A percentile compares a stretch with the other conserved stretches of the same genome.
phyloP scores from a whole-genome alignment of 352 stramenopile species.

The Phytopythium ostracodes region DNA sequence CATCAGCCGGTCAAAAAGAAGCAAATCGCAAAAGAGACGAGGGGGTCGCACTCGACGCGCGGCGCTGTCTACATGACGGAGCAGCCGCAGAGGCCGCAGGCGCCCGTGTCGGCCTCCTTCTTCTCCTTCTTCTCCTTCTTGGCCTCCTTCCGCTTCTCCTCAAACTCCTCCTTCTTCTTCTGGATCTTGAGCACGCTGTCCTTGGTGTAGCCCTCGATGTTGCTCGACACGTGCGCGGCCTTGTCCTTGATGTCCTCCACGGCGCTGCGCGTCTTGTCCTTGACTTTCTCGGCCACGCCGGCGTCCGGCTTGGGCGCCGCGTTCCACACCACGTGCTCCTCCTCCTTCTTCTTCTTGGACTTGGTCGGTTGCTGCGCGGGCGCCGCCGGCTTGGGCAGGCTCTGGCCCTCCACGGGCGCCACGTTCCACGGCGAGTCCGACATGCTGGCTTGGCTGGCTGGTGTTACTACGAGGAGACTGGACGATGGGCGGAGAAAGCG shows the following conservation, averaged over 20 bases:
- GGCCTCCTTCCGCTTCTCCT: constrained; percentile 47
- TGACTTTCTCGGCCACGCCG: constrained; percentile 28
- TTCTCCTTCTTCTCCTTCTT: constrained; percentile 31
- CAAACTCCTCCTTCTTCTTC: constrained; percentile 42
- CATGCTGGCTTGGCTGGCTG: constrained; percentile 13
- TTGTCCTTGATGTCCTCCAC: constrained; percentile 45
- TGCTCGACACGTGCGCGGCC: constrained; percentile 33
- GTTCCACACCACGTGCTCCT: constrained; percentile 44
- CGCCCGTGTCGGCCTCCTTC: constrained; percentile 44
- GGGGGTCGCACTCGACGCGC: neutral
- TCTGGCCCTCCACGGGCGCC: constrained; percentile 30
- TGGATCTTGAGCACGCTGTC: constrained; percentile 62
- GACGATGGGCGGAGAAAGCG: neutral
- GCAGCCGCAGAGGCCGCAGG: constrained; percentile 50
- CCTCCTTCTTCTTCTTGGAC: constrained; percentile 29
- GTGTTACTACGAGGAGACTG: too few species aligned
- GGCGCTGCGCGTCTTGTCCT: constrained; percentile 36
- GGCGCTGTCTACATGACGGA: constrained; percentile 46
- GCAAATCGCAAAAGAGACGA: neutral
- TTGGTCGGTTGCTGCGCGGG: constrained; percentile 13
- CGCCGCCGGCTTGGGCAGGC: constrained; percentile 18
- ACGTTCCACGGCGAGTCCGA: constrained; percentile 44
- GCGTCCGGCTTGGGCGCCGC: constrained; percentile 35
- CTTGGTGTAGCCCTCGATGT: constrained; percentile 67
- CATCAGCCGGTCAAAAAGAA: constrained; percentile 6